Evolutionary conservation across 2,329 filamentous ascomycete genomes (phyloP).

Genomic region (Aspergillus novofumigatus): DNA sequence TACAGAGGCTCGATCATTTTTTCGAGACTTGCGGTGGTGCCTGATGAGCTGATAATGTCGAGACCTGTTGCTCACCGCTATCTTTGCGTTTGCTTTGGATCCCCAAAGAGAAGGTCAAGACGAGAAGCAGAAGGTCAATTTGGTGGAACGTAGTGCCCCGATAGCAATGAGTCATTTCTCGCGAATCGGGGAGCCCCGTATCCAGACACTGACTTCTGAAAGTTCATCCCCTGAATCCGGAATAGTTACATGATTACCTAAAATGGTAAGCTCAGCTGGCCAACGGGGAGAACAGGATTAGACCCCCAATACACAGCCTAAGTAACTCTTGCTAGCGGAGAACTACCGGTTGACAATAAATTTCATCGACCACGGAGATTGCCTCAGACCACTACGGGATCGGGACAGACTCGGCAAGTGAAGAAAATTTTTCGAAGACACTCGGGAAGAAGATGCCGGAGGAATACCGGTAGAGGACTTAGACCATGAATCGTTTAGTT

Average conservation of each 20-base stretch:
- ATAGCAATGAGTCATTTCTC: too few species aligned
- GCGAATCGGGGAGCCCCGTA: too few species aligned
- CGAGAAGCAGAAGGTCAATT: too few species aligned
- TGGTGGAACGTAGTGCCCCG: too few species aligned
- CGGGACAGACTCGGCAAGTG: conserved; percentile 20
- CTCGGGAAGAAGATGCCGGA: conserved; percentile 22
- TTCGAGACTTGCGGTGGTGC: not conserved
- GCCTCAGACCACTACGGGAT: conserved; percentile 24
- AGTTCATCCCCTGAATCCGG: not conserved
- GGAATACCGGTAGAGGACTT: conserved; percentile 1
- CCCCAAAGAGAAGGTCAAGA: too few species aligned
- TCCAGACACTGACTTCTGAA: too few species aligned
- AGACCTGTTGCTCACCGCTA: not conserved
- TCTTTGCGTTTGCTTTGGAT: not conserved
- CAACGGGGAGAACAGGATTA: too few species aligned
- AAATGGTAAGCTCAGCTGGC: conserved; percentile 2
- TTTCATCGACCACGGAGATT: too few species aligned
- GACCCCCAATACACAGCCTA: too few species aligned
- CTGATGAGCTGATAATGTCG: too few species aligned
- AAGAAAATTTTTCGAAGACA: not conserved
- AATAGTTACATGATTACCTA: conserved; percentile 16
- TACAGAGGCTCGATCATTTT: not conserved
- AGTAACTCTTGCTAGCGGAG: too few species aligned
- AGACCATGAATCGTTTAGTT: conserved; percentile 2
- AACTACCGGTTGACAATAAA: too few species aligned